Percentiles rank a stretch among this genome's conserved stretches.
These are phyloP conservation scores for Pilatotrama ljubarskyi DNA, from an alignment of 768 basidiomycete genomes.

Conservation along the genomic window DNA sequence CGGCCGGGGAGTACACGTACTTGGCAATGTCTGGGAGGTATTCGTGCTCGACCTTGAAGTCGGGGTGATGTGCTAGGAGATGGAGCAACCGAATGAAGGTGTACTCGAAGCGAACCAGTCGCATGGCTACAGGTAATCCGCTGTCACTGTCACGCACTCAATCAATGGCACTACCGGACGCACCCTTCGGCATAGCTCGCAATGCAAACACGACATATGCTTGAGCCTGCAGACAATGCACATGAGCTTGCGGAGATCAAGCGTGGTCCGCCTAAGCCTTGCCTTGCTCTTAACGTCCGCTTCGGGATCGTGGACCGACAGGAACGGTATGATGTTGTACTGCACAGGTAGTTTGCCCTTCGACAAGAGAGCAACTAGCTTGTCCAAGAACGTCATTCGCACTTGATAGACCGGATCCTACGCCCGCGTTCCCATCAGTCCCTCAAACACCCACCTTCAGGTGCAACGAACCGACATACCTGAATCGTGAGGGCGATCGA, in stretches of 20 bases:
- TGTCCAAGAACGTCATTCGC: slow-evolving; percentile 73
- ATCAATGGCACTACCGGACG: background rate
- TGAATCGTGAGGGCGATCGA: slow-evolving; percentile 73
- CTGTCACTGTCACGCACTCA: background rate
- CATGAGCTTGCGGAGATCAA: slow-evolving; percentile 12
- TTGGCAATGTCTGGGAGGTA: slow-evolving; percentile 78
- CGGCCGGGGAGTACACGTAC: slow-evolving; percentile 43
- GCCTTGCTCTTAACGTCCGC: slow-evolving; percentile 72
- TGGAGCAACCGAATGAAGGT: slow-evolving; percentile 86
- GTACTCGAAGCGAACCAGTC: slow-evolving; percentile 72
- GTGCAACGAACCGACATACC: slow-evolving; percentile 43
- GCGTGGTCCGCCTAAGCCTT: slow-evolving; percentile 24
- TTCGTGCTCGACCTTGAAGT: slow-evolving; percentile 70
- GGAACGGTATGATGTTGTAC: slow-evolving; percentile 84
- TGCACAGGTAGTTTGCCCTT: slow-evolving; percentile 62
- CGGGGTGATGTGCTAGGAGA: slow-evolving; percentile 91
- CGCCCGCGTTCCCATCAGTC: slow-evolving; percentile 29
- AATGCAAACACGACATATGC: slow-evolving; percentile 56
- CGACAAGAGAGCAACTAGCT: slow-evolving; percentile 66
- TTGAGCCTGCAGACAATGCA: slow-evolving; percentile 43
- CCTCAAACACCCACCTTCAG: background rate
- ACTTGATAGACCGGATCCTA: slow-evolving; percentile 91
- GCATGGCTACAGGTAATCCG: slow-evolving; percentile 40
- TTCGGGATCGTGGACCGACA: slow-evolving; percentile 92
- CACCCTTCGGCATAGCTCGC: slow-evolving; percentile 48